Base-by-base conservation (phyloP, 2,329 filamentous ascomycete species). In the Calonectria fujianensis region DNA sequence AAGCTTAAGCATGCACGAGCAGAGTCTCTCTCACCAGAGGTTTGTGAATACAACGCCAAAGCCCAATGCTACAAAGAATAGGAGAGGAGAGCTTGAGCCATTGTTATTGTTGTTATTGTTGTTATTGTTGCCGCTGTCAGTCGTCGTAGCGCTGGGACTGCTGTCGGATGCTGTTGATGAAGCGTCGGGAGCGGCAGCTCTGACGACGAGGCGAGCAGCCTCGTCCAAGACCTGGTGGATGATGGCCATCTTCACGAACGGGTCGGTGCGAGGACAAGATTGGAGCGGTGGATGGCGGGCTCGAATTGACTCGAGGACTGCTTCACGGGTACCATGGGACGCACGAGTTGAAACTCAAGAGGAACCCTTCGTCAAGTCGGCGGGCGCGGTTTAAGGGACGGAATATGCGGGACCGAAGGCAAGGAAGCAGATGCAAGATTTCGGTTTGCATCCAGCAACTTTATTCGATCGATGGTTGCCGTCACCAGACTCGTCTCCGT, bases 21-120 rank as follows among this genome's bases (percentile, higher is more conserved):
- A 48, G 70, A 76, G 74, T 75, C 94, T 88, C 90, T 75, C 94
- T 88, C 90, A 98, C 97, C 97, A 99, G 85, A 99, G 88, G 85
- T 99, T 99, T 66, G 97, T 99, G 83, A 99, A 99, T 57, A 99
- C 97, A 27, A 99, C 97, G 80, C 97, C 97, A 82, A 99, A 98
- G 6, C 97, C 97, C 37, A 99, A 89, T 20, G 97, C 96, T 72
- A 98, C 96, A 84, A 98, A 98, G 87, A 98, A 98, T 8, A 89
- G 83, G 27, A 89, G 78, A 7, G 87, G 87, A 8, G 87, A 89
- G 71, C 85, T 89, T 35, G 84, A 83, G 52, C 84, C 83, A 63
- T 79, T 78, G 48, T 78, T 76, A 37, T 78, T 78, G 67, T 79
- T 67, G 18, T 79, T 78, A 11, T 73, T 67, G 39, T 73, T 52